Percentiles rank a stretch among this genome's conserved stretches.
Conservation (phyloP, 768 basidiomycete species). For the Paxillus ammoniavirescens region DNA sequence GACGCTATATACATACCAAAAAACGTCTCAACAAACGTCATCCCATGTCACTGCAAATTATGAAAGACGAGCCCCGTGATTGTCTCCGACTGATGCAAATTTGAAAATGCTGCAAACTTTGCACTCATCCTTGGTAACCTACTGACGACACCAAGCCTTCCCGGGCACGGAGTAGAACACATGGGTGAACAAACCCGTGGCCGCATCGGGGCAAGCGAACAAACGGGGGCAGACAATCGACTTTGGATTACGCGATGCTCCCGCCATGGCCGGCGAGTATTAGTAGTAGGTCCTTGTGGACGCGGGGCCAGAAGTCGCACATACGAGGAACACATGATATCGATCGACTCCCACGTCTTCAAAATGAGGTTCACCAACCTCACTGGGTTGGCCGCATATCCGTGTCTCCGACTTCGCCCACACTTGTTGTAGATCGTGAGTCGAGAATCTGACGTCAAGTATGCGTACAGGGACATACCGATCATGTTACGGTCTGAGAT, state of each 20-base stretch:
- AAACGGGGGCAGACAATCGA: too few species aligned
- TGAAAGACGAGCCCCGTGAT: background rate
- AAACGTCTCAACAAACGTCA: slow-evolving; percentile 8
- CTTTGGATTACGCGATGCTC: too few species aligned
- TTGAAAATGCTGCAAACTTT: background rate
- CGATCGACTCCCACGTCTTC: too few species aligned
- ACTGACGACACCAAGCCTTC: background rate
- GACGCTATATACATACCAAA: slow-evolving; percentile 8
- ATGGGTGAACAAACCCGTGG: background rate
- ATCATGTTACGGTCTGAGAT: background rate
- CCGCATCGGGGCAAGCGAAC: too few species aligned
- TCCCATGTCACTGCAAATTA: background rate
- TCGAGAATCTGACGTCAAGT: background rate
- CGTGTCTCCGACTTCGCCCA: background rate
- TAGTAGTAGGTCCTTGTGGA: too few species aligned
- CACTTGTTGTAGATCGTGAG: background rate
- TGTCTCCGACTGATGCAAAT: background rate
- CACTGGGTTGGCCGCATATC: background rate
- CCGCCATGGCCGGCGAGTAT: too few species aligned
- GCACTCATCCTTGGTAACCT: background rate
- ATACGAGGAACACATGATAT: too few species aligned
- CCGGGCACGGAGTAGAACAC: background rate
- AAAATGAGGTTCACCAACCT: too few species aligned
- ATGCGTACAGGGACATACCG: background rate
- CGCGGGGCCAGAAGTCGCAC: too few species aligned